Evolutionary conservation across 345 rosid genomes (phyloP), one percentile per base, ranked within the genome.

Genomic region (Syzygium jambos): DNA sequence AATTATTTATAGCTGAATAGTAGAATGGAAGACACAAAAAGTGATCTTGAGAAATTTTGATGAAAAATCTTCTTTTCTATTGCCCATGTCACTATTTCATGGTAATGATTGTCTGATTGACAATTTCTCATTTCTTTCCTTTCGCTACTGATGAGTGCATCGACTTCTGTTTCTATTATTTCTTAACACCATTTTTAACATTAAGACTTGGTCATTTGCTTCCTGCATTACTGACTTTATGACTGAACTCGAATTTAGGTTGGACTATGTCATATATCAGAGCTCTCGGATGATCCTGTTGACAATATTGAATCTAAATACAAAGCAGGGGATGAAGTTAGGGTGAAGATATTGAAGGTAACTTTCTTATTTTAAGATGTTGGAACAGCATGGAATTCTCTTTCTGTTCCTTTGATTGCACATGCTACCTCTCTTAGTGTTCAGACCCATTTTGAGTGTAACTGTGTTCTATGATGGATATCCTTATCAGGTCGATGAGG

Each of bases 231-330:
- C 82, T 73, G 82, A 65, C 56, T 56, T 43, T 86, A 25, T 65
- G 23, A 21, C 10, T 17, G 53, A 5, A 68, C 52, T 53, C 7
- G n/a, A 82, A 29, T 57, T 29, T 25, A 98, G 99, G 99, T 96
- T 91, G 99, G 99, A 78, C 93, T 98, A 85, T 98, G 99, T 88
- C 99, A 98, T 89, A 90, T 91, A 84, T 95, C 99, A 6, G 94
- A 98, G 92, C 92, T 98, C 88, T 90, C 97, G 17, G 98, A 95
- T 85, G 95, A 93, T 77, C 94, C 78, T 54, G 86, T 95, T 41
- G 94, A 92, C 88, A 92, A 93, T 85, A 87, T 96, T 52, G 94
- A 92, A 91, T 85, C 91, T 83, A 95, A 84, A 85, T 94, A 92
- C 90, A 90, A 88, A 92, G 95, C 98, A 27, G 97, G 99, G 88